These are phyloP conservation scores for Gorgonomyces haynaldii DNA, from an alignment of 192 early-diverging fungal species.

Conservation along the genomic window DNA sequence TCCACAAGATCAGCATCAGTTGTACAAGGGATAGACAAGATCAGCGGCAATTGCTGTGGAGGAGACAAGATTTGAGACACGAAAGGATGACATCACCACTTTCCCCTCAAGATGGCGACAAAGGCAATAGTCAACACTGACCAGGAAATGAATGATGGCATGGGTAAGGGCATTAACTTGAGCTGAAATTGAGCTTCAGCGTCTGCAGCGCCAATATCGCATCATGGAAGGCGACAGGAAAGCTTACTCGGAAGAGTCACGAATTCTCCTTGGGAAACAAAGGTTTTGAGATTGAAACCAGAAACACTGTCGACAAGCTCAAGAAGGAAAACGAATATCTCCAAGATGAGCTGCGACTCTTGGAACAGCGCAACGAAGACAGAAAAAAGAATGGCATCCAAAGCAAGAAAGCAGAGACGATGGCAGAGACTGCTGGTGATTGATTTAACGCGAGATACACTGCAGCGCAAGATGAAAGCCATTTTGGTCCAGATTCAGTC, in stretches of 20 bases:
- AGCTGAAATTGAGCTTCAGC: constrained; percentile 46
- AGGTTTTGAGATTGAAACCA: constrained; percentile 22
- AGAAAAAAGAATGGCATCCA: constrained; percentile 27
- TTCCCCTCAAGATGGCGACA: constrained; percentile 9
- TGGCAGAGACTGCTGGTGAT: constrained; percentile 42
- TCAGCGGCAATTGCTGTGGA: no score
- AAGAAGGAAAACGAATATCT: constrained; percentile 38
- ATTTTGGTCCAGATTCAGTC: constrained; percentile 23
- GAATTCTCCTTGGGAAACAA: constrained; percentile 41
- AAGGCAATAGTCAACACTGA: constrained; percentile 26
- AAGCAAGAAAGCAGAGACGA: constrained; percentile 33
- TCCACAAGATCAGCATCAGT: no score
- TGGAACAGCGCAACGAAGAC: constrained; percentile 38
- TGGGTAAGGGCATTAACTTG: constrained; percentile 18
- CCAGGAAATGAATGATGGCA: constrained; percentile 38
- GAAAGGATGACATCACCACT: no score
- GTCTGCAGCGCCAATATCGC: constrained; percentile 40
- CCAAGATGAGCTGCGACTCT: constrained; percentile 31
- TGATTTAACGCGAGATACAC: constrained; percentile 17
- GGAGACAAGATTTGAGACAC: no score
- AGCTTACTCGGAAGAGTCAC: constrained; percentile 45
- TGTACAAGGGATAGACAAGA: no score
- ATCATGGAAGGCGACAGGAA: constrained; percentile 51
- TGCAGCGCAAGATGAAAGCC: constrained; percentile 24
- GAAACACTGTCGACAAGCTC: constrained; percentile 38